Evolutionary conservation across 108 stramenopile species (phyloP), one percentile per base, ranked within the genome.

Genomic region (Cyclotella cryptica): DNA sequence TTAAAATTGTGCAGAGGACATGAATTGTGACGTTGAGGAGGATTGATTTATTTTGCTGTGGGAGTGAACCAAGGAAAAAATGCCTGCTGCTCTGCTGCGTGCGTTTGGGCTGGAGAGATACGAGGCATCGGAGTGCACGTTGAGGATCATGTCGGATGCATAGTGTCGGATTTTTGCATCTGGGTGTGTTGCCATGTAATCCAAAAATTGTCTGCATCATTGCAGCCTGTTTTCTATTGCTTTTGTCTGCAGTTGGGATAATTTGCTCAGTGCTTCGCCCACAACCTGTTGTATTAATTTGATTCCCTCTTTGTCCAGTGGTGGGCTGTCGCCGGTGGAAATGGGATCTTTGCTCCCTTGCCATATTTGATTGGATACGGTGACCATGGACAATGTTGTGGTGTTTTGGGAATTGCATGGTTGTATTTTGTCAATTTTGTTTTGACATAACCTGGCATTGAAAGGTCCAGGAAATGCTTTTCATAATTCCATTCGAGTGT

Each of bases 131-230:
- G 29, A 69, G 76, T 65, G n/a, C n/a, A 28, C 5, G 79, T 69
- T 26, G 46, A 27, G 57, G 1, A 58, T 28, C 86, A 87, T 84
- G 72, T 78, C 75, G 49, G 75, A 76, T 51, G 66, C 62, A 18
- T 45, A 24, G 68, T 78, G 81, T 27, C 71, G 79, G 73, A 46
- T 82, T 58, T n/a, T 79, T 75, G 52, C 84, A 14, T 58, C 35
- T 5, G 35, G 35, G 6, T 35, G 35, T 2, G 35, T 35, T 35
- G 6, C 35, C 35, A 35, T 35, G 35, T 84, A 84, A 45, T 81
- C 77, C 1, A 81, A 72, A 17, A 87, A 49, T 60, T 77, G 66
- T 11, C 3, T 74, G 76, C 18, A 55, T 61, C 44, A 5, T 45
- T 28, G 1, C 18, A 60, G 9, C 4, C 57, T 69, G 7, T 60